phyloP scores from a whole-genome alignment of 176 grass and related monocot genomes.

The Themeda triandra region DNA sequence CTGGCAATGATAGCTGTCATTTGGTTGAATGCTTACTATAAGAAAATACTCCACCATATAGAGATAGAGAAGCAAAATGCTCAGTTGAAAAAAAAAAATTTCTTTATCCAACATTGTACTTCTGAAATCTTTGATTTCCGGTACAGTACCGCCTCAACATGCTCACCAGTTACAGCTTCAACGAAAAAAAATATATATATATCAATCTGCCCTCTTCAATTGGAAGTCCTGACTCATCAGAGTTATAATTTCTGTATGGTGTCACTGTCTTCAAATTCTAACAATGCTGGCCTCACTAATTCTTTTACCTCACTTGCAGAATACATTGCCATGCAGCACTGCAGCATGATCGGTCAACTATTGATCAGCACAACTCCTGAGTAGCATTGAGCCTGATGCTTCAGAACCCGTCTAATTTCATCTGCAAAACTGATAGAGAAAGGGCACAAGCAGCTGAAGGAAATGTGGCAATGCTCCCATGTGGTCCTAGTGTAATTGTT shows the following conservation, averaged over 20 bases:
- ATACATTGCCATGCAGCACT: neutral
- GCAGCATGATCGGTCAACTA: neutral
- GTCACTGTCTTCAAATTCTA: neutral
- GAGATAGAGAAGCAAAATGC: neutral
- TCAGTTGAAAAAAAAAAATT: neutral
- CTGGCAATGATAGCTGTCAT: neutral
- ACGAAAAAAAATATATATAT: neutral
- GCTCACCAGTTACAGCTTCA: neutral
- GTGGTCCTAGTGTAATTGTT: neutral
- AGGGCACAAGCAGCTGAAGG: neutral
- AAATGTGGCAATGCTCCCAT: neutral
- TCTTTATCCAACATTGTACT: neutral
- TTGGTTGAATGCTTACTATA: neutral
- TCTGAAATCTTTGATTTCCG: neutral
- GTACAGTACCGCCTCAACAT: neutral
- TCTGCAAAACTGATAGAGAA: neutral
- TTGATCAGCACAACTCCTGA: neutral
- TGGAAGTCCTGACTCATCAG: neutral
- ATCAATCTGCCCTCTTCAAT: neutral
- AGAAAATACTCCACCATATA: neutral
- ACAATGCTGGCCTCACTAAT: neutral
- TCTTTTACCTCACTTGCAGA: constrained; percentile 29
- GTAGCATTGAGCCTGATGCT: neutral
- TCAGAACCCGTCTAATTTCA: neutral
- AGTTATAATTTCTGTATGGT: neutral